Evolutionary conservation across 495 filamentous ascomycete species (phyloP).

Genomic region (Trichocladium antarcticum): DNA sequence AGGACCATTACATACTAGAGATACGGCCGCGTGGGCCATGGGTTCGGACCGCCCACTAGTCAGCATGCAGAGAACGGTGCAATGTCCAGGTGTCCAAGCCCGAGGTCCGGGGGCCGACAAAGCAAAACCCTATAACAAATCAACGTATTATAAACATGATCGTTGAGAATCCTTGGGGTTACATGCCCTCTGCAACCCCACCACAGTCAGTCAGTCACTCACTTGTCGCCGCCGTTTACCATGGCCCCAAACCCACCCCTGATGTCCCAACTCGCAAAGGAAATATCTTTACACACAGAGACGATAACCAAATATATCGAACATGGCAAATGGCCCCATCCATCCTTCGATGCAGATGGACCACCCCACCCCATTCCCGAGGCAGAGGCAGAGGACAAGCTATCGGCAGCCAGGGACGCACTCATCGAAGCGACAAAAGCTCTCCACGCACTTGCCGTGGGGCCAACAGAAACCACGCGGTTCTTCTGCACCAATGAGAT

Average conservation of each 20-base stretch:
- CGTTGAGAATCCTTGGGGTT: too few relatives aligned
- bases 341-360: conserved; percentile 9
- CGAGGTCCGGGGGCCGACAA: too few relatives aligned
- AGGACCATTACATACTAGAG: too few relatives aligned
- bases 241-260: background rate
- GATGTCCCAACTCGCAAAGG: conserved; percentile 5
- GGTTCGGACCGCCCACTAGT: too few relatives aligned
- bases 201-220: too few relatives aligned
- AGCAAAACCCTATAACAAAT: too few relatives aligned
- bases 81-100: too few relatives aligned
- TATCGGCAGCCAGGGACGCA: conserved; percentile 2
- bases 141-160: too few relatives aligned
- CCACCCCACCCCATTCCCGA: conserved; percentile 2
- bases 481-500: conserved; percentile 9
- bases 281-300: conserved; percentile 2
- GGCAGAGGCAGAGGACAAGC: background rate
- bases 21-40: too few relatives aligned
- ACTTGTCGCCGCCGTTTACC: background rate
- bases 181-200: too few relatives aligned
- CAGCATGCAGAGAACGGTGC: too few relatives aligned
- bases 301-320: conserved; percentile 2
- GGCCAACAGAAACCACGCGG: conserved; percentile 8
- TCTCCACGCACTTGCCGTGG: conserved; percentile 13
- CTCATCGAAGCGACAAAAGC: conserved; percentile 14
- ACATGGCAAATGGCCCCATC: conserved; percentile 7